phyloP scores from a whole-genome alignment of 495 filamentous ascomycete genomes.

The Penicillium waksmanii region DNA sequence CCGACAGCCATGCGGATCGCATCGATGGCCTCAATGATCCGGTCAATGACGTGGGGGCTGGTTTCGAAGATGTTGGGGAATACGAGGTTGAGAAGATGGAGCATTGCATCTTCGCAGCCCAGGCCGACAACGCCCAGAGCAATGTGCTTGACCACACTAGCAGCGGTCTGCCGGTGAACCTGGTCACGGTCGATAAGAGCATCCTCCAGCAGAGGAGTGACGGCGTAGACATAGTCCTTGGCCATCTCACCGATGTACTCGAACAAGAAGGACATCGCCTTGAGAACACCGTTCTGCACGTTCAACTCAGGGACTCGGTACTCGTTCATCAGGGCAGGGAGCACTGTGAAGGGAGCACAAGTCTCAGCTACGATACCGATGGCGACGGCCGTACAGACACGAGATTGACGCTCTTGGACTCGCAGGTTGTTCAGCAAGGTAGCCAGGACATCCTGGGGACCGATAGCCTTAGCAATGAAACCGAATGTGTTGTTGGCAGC shows the following conservation, averaged over 20 bases:
- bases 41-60: slow-evolving; percentile 96
- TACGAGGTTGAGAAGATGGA: slow-evolving; percentile 93
- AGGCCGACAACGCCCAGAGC: slow-evolving; percentile 94
- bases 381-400: slow-evolving; percentile 97
- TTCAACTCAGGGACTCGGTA: slow-evolving; percentile 98
- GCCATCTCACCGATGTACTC: slow-evolving; percentile 99
- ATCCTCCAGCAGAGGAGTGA: slow-evolving; percentile 96
- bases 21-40: slow-evolving; percentile 95
- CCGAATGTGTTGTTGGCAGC: slow-evolving; percentile 99
- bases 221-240: slow-evolving; percentile 98
- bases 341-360: slow-evolving; percentile 97
- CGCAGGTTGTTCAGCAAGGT: slow-evolving; percentile 95
- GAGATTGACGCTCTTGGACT: slow-evolving; percentile 95
- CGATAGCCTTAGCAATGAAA: slow-evolving; percentile 99
- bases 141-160: slow-evolving; percentile 95
- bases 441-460: slow-evolving; percentile 94
- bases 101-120: slow-evolving; percentile 98
- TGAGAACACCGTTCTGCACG: slow-evolving; percentile 98
- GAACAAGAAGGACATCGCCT: slow-evolving; percentile 95
- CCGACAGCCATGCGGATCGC: slow-evolving; percentile 95
- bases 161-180: slow-evolving; percentile 96
- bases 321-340: slow-evolving; percentile 99
- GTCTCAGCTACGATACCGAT: slow-evolving; percentile 99
- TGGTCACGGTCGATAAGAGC: slow-evolving; percentile 98
- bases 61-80: slow-evolving; percentile 99